Evolutionary conservation across 805 yeast genomes (phyloP).

Genomic region (Candida incommunis): DNA sequence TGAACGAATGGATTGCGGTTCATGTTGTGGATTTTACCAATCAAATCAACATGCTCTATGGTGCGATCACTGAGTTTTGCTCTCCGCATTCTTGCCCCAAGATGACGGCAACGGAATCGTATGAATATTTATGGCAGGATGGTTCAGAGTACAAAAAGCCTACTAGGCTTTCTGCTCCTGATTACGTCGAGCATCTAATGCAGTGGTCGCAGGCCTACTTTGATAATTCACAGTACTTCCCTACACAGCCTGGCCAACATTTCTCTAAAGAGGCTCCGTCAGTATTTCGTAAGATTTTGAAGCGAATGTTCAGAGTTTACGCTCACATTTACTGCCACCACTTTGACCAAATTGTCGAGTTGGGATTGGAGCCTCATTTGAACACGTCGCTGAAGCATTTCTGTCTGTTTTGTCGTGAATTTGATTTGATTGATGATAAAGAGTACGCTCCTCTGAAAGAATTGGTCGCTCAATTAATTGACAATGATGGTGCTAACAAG

Average conservation of each 20-base stretch:
- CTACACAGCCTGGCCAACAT: constrained; percentile 80
- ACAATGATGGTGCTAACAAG: constrained; percentile 28
- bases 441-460: constrained; percentile 91
- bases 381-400: constrained; percentile 93
- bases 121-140: constrained; percentile 95
- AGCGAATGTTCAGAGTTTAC: constrained; percentile 82
- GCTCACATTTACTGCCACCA: constrained; percentile 98
- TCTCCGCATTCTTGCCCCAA: constrained; percentile 90
- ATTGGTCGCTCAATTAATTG: constrained; percentile 50
- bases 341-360: constrained; percentile 84
- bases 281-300: constrained; percentile 73
- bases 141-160: constrained; percentile 44
- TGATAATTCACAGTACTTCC: constrained; percentile 84
- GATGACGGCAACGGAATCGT: constrained; percentile 96
- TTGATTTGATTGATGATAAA: constrained; percentile 55
- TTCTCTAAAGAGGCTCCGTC: constrained; percentile 75
- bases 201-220: constrained; percentile 88
- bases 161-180: constrained; percentile 83
- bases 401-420: constrained; percentile 75
- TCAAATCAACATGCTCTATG: constrained; percentile 92
- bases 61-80: constrained; percentile 91
- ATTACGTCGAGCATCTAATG: constrained; percentile 86
- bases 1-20: constrained; percentile 91
- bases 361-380: constrained; percentile 82
- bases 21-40: constrained; percentile 96